Conservation (phyloP, 1,284 basidiomycete genomes). For the Kwoniella shivajii region DNA sequence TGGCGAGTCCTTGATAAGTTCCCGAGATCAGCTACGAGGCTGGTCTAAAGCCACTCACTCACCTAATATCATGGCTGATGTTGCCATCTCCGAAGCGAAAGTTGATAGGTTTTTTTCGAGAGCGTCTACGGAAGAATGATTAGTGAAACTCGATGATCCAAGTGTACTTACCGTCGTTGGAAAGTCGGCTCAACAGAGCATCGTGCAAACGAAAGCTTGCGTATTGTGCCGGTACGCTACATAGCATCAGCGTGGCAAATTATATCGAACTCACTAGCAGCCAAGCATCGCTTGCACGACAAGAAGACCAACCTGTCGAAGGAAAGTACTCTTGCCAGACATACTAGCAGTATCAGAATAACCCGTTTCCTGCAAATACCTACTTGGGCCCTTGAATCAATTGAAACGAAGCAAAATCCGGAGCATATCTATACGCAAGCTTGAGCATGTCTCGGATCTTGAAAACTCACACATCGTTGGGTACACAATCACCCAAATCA, state of each 20-base stretch:
- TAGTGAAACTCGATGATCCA: background rate
- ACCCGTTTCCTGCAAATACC: conserved; percentile 36
- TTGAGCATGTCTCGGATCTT: background rate
- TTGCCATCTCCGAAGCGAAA: conserved; percentile 89
- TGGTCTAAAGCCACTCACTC: conserved; percentile 8
- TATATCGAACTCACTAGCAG: conserved; percentile 62
- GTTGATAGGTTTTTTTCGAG: conserved; percentile 86
- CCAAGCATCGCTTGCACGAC: conserved; percentile 84
- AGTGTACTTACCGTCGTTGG: conserved; percentile 66
- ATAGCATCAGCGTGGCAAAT: conserved; percentile 2
- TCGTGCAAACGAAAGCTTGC: conserved; percentile 83
- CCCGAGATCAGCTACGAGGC: conserved; percentile 1
- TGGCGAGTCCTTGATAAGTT: conserved; percentile 72
- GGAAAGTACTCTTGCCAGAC: conserved; percentile 90
- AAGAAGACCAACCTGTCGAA: conserved; percentile 81
- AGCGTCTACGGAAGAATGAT: conserved; percentile 33
- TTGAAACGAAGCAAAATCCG: conserved; percentile 78
- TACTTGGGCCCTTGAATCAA: conserved; percentile 86
- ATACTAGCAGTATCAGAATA: conserved; percentile 60
- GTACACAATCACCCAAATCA: conserved; percentile 67
- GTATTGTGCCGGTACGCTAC: conserved; percentile 79
- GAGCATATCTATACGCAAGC: conserved; percentile 43
- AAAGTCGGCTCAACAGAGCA: conserved; percentile 78
- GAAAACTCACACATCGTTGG: conserved; percentile 77
- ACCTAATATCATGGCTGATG: conserved; percentile 84